These are phyloP conservation scores for Lactifluus pinguis DNA, from an alignment of 768 basidiomycete genomes.

Conservation along the genomic window DNA sequence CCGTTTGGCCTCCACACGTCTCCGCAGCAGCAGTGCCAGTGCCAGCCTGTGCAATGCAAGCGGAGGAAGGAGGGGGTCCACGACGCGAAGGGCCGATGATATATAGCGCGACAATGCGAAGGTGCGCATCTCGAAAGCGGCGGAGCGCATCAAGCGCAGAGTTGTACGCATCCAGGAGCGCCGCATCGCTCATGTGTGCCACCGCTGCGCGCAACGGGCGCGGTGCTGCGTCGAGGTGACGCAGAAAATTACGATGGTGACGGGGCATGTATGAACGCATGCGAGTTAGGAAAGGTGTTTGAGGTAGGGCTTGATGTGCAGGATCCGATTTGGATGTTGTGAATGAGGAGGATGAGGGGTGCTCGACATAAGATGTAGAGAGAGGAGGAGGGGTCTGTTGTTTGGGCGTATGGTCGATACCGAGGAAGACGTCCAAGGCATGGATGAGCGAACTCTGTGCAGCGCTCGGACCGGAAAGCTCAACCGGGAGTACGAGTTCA, in stretches of 20 bases:
- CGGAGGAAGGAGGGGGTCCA: background rate
- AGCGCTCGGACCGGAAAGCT: conserved; percentile 49
- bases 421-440: conserved; percentile 44
- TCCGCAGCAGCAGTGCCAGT: background rate
- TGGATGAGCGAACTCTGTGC: conserved; percentile 56
- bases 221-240: conserved; percentile 38
- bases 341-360: background rate
- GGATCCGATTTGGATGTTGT: too few species aligned
- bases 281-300: conserved; percentile 36
- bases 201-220: conserved; percentile 43
- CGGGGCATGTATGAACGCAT: conserved; percentile 57
- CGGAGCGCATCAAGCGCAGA: conserved; percentile 41
- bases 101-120: conserved; percentile 46
- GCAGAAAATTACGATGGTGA: conserved; percentile 48
- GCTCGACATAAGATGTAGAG: background rate
- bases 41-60: background rate
- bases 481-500: conserved; percentile 26
- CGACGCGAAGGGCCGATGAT: conserved; percentile 43
- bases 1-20: background rate
- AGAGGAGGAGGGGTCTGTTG: conserved; percentile 16
- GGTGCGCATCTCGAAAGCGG: conserved; percentile 48
- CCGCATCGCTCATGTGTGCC: conserved; percentile 14
- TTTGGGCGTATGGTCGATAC: conserved; percentile 36
- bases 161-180: conserved; percentile 37
- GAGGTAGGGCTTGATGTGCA: background rate